A percentile compares a stretch with the other conserved stretches of the same genome.
phyloP scores from a whole-genome alignment of 176 grass and related monocot genomes.

The Carex kokanica region DNA sequence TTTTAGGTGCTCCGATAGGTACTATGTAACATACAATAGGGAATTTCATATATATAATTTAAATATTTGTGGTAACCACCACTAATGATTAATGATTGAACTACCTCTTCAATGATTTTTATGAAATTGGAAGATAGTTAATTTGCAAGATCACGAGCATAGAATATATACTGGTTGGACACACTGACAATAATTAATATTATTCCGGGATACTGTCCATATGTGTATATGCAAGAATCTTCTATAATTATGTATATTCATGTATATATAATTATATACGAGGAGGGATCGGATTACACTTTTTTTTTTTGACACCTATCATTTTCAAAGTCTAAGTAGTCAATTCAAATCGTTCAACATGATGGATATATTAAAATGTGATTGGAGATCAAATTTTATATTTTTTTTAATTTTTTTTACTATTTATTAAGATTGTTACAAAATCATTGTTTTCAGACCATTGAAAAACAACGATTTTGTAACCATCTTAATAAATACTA shows the following conservation, averaged over 20 bases:
- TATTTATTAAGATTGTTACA: no score
- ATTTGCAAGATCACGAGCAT: slow-evolving; percentile 9
- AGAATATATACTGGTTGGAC: slow-evolving; percentile 11
- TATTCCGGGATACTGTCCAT: slow-evolving; percentile 2
- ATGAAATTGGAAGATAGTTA: not conserved
- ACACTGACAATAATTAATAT: not conserved
- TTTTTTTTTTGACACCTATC: no score
- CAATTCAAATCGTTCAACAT: no score
- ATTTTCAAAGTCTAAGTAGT: no score
- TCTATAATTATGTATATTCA: not conserved
- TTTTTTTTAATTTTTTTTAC: no score
- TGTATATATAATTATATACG: no score
- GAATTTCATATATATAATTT: not conserved
- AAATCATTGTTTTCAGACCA: no score
- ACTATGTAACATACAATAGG: not conserved
- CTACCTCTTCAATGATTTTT: not conserved
- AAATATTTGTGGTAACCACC: not conserved
- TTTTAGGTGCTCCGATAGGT: not conserved
- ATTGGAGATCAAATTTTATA: no score
- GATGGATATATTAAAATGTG: no score
- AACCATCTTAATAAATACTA: no score
- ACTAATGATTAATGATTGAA: slow-evolving; percentile 17
- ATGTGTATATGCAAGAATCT: not conserved
- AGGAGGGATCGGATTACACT: no score
- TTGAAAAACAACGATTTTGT: no score